phyloP scores from a whole-genome alignment of 192 early-diverging fungal species.

The Glomus cerebriforme region DNA sequence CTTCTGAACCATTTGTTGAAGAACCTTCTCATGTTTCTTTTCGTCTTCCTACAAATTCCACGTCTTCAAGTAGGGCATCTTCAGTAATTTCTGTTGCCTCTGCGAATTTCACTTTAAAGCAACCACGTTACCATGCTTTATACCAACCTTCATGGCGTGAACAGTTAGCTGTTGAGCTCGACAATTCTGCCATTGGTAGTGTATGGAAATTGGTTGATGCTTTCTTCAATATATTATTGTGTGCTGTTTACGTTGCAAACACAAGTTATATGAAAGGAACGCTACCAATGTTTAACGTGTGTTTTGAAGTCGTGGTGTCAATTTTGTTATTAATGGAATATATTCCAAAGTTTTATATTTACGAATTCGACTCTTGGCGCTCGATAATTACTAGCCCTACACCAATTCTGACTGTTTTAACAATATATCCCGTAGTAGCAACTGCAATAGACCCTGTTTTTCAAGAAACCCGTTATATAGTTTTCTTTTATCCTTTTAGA shows the following conservation, averaged over 20 bases:
- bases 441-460: constrained; percentile 5
- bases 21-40: background rate
- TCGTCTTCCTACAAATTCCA: background rate
- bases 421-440: constrained; percentile 1
- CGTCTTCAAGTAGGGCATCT: constrained; percentile 5
- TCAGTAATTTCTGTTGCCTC: constrained; percentile 20
- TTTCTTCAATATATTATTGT: constrained; percentile 25
- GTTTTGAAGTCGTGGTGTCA: constrained; percentile 1
- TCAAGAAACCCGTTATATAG: constrained; percentile 16
- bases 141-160: constrained; percentile 29
- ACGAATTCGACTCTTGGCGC: constrained; percentile 22
- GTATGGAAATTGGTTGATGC: constrained; percentile 33
- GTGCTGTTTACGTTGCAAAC: constrained; percentile 15
- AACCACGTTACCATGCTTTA: constrained; percentile 22
- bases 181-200: constrained; percentile 27
- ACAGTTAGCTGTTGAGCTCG: constrained; percentile 26
- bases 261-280: background rate
- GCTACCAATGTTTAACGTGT: constrained; percentile 6
- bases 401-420: constrained; percentile 23
- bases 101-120: constrained; percentile 24
- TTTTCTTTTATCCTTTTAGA: constrained; percentile 34
- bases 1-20: background rate
- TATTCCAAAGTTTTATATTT: constrained; percentile 32
- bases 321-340: constrained; percentile 26
- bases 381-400: constrained; percentile 17